Conservation (phyloP, 345 rosid species). For the Eutrema japonicum region DNA sequence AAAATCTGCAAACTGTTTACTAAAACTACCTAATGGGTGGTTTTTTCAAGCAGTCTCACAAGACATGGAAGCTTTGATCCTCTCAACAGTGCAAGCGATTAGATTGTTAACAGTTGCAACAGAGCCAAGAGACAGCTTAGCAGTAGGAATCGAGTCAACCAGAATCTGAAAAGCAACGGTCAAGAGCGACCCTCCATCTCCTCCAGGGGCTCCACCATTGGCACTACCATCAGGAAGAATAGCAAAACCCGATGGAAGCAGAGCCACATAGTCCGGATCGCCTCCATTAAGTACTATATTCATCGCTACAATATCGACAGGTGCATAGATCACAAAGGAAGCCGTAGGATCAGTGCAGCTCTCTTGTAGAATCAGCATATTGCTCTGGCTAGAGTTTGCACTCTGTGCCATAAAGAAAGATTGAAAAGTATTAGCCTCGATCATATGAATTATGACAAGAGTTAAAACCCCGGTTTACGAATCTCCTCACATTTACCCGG, state of each 20-base stretch:
- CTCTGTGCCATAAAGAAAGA: conserved; percentile 45
- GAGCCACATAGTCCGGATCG: conserved; percentile 71
- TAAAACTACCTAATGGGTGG: conserved; percentile 31
- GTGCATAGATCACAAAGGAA: conserved; percentile 72
- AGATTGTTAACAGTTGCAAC: conserved; percentile 96
- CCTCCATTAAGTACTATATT: conserved; percentile 75
- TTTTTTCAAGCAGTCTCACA: conserved; percentile 57
- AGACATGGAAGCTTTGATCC: conserved; percentile 79
- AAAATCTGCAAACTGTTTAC: neutral
- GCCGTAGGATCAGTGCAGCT: conserved; percentile 67
- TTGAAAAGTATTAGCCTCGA: neutral
- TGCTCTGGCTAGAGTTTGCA: conserved; percentile 78
- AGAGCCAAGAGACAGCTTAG: conserved; percentile 89
- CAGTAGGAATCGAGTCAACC: conserved; percentile 92
- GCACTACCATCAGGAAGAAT: conserved; percentile 68
- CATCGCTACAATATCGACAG: conserved; percentile 75
- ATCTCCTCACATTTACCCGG: conserved; percentile 72
- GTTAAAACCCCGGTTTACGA: neutral
- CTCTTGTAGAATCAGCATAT: conserved; percentile 79
- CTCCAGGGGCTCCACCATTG: conserved; percentile 21
- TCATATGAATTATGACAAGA: conserved; percentile 8
- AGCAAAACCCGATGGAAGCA: conserved; percentile 80
- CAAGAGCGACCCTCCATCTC: conserved; percentile 72
- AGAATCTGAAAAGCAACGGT: conserved; percentile 95
- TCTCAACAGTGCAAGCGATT: conserved; percentile 89